Conservation (phyloP, 2,329 filamentous ascomycete species). For the Lasiodiplodia sp. region DNA sequence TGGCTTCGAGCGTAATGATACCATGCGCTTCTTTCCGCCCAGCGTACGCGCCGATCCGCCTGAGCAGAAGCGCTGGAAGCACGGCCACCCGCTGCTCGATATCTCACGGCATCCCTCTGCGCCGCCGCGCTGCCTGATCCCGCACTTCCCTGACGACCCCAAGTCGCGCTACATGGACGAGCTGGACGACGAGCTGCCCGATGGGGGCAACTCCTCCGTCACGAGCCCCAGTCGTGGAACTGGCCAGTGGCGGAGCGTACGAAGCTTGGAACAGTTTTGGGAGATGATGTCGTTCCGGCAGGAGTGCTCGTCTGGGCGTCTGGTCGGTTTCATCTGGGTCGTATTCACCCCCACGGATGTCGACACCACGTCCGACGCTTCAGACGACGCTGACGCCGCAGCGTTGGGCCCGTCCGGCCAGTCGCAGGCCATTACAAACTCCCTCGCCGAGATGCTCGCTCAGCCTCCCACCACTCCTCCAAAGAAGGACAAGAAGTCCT, state of each 20-base stretch:
- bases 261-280: conserved; percentile 91
- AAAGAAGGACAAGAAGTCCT: not conserved
- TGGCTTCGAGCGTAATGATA: conserved; percentile 83
- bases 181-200: conserved; percentile 77
- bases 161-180: conserved; percentile 90
- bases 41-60: conserved; percentile 50
- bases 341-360: conserved; percentile 72
- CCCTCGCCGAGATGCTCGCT: conserved; percentile 34
- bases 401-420: conserved; percentile 21
- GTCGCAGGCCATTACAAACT: conserved; percentile 12
- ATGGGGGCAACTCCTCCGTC: conserved; percentile 38
- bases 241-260: conserved; percentile 83
- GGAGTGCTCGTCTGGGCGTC: conserved; percentile 89
- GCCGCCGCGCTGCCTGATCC: conserved; percentile 83
- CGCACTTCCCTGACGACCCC: conserved; percentile 92
- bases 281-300: conserved; percentile 97
- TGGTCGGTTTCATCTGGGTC: conserved; percentile 95
- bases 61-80: conserved; percentile 55
- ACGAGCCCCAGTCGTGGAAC: conserved; percentile 56
- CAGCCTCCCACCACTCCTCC: not conserved
- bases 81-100: conserved; percentile 75
- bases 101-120: conserved; percentile 73
- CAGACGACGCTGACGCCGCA: conserved; percentile 29
- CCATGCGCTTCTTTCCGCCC: conserved; percentile 76
- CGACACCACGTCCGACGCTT: conserved; percentile 17